These are phyloP conservation scores for Trametes meyenii DNA, from an alignment of 768 basidiomycete species.

Conservation along the genomic window DNA sequence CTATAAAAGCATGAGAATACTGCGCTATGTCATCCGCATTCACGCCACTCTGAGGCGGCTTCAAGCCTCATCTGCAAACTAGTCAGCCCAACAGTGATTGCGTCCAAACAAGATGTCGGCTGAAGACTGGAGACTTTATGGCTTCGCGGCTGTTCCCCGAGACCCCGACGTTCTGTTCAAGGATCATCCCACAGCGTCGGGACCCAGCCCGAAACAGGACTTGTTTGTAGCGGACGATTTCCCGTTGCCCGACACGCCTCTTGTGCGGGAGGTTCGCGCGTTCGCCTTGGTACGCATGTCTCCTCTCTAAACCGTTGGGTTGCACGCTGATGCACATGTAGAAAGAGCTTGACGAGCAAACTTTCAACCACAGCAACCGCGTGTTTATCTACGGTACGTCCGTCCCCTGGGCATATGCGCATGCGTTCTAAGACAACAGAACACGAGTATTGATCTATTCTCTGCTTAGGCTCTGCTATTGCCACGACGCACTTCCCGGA, in stretches of 20 bases:
- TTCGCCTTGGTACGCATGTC: constrained; percentile 40
- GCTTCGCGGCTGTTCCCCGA: constrained; percentile 51
- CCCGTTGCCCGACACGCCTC: constrained; percentile 44
- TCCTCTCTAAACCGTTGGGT: not conserved
- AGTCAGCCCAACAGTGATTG: not conserved
- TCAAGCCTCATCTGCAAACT: not conserved
- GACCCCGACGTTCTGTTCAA: constrained; percentile 53
- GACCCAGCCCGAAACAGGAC: constrained; percentile 46
- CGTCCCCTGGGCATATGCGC: not conserved
- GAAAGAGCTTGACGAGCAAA: constrained; percentile 47
- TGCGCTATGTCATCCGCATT: no score
- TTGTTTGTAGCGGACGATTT: constrained; percentile 43
- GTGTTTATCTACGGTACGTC: constrained; percentile 52
- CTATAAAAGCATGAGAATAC: no score
- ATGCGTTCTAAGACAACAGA: no score
- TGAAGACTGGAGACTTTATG: constrained; percentile 39
- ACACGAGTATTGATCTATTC: not conserved
- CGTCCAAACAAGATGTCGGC: constrained; percentile 3
- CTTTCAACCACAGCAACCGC: constrained; percentile 53
- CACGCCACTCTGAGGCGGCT: no score
- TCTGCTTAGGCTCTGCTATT: constrained; percentile 47
- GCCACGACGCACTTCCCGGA: constrained; percentile 48
- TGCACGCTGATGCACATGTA: constrained; percentile 18
- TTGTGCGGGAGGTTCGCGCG: constrained; percentile 42
- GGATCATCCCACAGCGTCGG: constrained; percentile 46